Evolutionary conservation across 73 alveolate genomes (phyloP), one percentile per base, ranked within the genome.

Genomic region (Symbiodinium pilosum): DNA sequence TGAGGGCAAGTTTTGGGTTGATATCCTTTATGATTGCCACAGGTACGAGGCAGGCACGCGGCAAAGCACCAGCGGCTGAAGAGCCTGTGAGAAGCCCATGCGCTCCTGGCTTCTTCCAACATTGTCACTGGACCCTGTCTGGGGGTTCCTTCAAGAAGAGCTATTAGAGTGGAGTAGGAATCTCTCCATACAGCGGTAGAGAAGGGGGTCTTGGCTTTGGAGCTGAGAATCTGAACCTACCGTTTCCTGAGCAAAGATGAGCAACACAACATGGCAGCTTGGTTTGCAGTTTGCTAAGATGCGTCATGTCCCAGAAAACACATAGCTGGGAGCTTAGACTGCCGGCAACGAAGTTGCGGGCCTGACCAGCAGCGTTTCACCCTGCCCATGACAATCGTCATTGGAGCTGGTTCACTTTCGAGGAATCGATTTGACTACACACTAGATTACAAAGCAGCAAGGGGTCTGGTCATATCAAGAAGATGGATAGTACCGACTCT

Each of bases 21-120:
- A n/a, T n/a, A n/a, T n/a, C n/a, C n/a, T n/a, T n/a, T n/a, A n/a
- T n/a, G n/a, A n/a, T n/a, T n/a, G n/a, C n/a, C n/a, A n/a, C 40
- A 64, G 77, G 77, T 64, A 64, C 77, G 77, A 64, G 77, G 77
- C 77, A 64, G 77, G 77, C 77, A 64, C 77, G 77, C 77, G 77
- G 77, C 77, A 64, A 64, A 64, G 77, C 77, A 64, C 77, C 77
- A 64, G 77, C 40, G 77, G 77, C 77, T 64, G 36, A 18, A 26
- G 77, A 64, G 28, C 8, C 28, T 5, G 12, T 64, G 77, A 14
- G 77, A 64, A 1, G 59, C 59, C 59, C 59, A 47, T 47, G 59
- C 59, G 14, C 21, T 47, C 59, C n/a, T n/a, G n/a, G n/a, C n/a
- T n/a, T n/a, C n/a, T n/a, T n/a, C n/a, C n/a, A n/a, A n/a, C n/a